phyloP scores from a whole-genome alignment of 495 filamentous ascomycete genomes.

The Penicillium odoratum region DNA sequence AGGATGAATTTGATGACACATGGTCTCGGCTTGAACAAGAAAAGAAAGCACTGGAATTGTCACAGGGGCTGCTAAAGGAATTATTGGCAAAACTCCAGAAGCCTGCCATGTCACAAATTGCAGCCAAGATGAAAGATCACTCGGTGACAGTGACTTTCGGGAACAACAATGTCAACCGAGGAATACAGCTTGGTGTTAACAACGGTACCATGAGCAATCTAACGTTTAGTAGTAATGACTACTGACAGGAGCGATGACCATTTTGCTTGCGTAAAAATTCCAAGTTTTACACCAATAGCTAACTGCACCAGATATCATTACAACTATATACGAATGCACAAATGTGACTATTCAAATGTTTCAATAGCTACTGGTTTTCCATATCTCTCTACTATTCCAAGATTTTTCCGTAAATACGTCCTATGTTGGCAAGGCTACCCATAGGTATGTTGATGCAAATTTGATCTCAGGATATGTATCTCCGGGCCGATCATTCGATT shows the following conservation, averaged over 20 bases:
- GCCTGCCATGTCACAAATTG: background rate
- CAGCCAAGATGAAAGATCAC: background rate
- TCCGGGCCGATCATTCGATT: slow-evolving; percentile 45
- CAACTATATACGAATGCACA: background rate
- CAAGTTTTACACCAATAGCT: too few species aligned
- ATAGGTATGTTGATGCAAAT: slow-evolving; percentile 5
- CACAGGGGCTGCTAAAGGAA: background rate
- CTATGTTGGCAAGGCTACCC: too few species aligned
- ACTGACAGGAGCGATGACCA: background rate
- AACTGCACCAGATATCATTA: background rate
- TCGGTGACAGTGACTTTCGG: slow-evolving; percentile 1
- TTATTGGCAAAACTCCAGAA: slow-evolving; percentile 1
- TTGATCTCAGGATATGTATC: slow-evolving; percentile 50
- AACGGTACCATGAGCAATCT: background rate
- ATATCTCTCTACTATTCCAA: too few species aligned
- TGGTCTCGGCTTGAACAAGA: background rate
- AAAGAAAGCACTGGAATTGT: background rate
- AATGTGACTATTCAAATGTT: background rate
- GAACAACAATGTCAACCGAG: background rate
- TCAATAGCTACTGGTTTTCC: background rate
- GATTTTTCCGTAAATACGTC: too few species aligned
- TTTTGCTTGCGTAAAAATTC: background rate
- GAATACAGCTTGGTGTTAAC: background rate
- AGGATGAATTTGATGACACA: background rate
- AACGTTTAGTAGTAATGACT: background rate